Evolutionary conservation across 768 basidiomycete genomes (phyloP).

Genomic region (Amylocystis lapponica): DNA sequence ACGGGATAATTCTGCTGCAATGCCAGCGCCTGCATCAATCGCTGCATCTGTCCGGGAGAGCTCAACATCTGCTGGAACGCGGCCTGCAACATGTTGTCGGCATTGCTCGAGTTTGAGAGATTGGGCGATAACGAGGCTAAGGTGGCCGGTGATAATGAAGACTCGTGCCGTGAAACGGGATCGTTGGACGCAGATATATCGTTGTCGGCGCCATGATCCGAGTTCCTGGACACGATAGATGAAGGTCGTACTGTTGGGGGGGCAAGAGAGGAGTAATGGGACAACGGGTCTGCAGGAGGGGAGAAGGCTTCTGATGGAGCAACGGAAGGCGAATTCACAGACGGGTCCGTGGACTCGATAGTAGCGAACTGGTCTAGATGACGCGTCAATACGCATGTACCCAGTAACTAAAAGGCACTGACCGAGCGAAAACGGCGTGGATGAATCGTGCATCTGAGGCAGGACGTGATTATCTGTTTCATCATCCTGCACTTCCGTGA

Average conservation of each 20-base stretch:
- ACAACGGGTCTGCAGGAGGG: constrained; percentile 2
- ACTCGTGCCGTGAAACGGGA: constrained; percentile 3
- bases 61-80: constrained; percentile 45
- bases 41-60: constrained; percentile 52
- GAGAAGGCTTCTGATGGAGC: constrained; percentile 27
- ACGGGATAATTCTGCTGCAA: constrained; percentile 13
- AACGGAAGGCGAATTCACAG: constrained; percentile 31
- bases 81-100: constrained; percentile 41
- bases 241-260: too few relatives aligned
- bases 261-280: constrained; percentile 2
- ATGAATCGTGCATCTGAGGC: constrained; percentile 1
- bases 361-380: constrained; percentile 35
- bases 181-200: constrained; percentile 1
- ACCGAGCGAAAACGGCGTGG: constrained; percentile 8
- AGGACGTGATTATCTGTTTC: constrained; percentile 15
- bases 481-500: constrained; percentile 37
- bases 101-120: constrained; percentile 1
- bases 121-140: constrained; percentile 2
- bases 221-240: constrained; percentile 3
- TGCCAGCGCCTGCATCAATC: constrained; percentile 32
- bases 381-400: not conserved
- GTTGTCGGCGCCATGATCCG: too few relatives aligned
- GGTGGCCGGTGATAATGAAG: not conserved
- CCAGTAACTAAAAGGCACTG: not conserved
- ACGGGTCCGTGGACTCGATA: constrained; percentile 41